phyloP scores from a whole-genome alignment of 2,329 filamentous ascomycete genomes.

The Phaeophleospora eucalypticola region DNA sequence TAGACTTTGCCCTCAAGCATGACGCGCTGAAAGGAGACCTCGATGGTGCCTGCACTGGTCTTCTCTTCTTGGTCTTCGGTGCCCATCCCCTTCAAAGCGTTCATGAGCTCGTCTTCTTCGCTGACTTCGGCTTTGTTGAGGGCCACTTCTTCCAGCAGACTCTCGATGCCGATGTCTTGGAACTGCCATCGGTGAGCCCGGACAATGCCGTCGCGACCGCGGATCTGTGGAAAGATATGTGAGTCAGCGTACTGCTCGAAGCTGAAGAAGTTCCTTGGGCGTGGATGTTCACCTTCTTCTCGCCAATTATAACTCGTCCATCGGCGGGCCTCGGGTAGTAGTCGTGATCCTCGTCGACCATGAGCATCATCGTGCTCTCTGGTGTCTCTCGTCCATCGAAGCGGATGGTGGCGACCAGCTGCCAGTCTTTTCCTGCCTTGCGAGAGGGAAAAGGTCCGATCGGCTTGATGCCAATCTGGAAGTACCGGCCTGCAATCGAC shows the following conservation, averaged over 20 bases:
- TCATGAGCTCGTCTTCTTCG: constrained; percentile 5
- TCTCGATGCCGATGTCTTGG: constrained; percentile 13
- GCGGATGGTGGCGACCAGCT: constrained; percentile 9
- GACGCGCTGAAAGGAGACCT: constrained; percentile 12
- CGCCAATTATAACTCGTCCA: not conserved
- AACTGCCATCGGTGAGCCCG: constrained; percentile 11
- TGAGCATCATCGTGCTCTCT: constrained; percentile 12
- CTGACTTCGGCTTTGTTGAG: constrained; percentile 1
- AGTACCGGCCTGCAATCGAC: constrained; percentile 10
- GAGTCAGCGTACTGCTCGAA: not conserved
- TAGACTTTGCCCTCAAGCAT: not conserved
- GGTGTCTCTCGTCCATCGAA: constrained; percentile 8
- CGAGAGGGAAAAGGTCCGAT: not conserved
- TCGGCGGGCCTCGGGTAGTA: not conserved
- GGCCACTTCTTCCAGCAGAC: constrained; percentile 6
- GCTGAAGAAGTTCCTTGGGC: not conserved
- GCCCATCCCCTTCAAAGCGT: constrained; percentile 4
- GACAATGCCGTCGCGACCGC: not conserved
- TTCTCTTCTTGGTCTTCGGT: constrained; percentile 10
- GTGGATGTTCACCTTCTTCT: no score
- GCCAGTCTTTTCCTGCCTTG: not conserved
- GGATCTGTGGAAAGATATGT: not conserved
- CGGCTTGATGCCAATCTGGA: constrained; percentile 11
- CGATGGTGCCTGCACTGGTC: constrained; percentile 6
- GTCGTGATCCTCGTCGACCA: constrained; percentile 4